Evolutionary conservation across 179 eudicot genomes (phyloP).

Genomic region (Beta lomatogona): DNA sequence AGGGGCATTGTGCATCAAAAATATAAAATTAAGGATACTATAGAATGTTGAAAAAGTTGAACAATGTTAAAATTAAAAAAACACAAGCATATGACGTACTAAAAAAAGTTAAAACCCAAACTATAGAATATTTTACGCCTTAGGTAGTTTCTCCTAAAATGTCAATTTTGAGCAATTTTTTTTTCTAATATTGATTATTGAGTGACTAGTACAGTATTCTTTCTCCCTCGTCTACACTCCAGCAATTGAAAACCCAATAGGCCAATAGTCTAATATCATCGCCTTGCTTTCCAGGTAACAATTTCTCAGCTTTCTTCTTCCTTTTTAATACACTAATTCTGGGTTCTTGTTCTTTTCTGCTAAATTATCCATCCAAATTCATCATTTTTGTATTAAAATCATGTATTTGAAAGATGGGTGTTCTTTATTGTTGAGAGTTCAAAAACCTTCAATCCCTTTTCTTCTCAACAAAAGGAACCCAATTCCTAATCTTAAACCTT

Average conservation of each 20-base stretch:
- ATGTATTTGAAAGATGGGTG: conserved; percentile 85
- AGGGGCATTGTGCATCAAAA: no score
- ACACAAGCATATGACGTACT: no score
- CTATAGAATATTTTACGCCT: no score
- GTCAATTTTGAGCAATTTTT: no score
- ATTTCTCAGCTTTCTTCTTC: not conserved
- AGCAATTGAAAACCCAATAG: not conserved
- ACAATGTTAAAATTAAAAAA: no score
- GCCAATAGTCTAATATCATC: no score
- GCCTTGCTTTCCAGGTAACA: conserved; percentile 7
- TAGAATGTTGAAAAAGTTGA: no score
- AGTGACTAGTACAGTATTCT: no score
- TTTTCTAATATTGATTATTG: no score
- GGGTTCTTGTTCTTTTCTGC: not conserved
- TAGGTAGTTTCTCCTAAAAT: no score
- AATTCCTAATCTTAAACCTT: conserved; percentile 22
- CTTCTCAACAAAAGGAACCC: conserved; percentile 58
- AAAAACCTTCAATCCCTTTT: conserved; percentile 69
- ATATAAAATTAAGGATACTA: no score
- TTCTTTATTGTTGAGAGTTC: conserved; percentile 62
- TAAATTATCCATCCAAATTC: not conserved
- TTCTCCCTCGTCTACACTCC: not conserved
- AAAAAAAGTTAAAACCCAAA: no score
- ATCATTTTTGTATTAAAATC: not conserved
- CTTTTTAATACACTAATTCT: not conserved